These are phyloP conservation scores for Scalesia atractyloides DNA, from an alignment of 129 eudicot species.

Conservation along the genomic window DNA sequence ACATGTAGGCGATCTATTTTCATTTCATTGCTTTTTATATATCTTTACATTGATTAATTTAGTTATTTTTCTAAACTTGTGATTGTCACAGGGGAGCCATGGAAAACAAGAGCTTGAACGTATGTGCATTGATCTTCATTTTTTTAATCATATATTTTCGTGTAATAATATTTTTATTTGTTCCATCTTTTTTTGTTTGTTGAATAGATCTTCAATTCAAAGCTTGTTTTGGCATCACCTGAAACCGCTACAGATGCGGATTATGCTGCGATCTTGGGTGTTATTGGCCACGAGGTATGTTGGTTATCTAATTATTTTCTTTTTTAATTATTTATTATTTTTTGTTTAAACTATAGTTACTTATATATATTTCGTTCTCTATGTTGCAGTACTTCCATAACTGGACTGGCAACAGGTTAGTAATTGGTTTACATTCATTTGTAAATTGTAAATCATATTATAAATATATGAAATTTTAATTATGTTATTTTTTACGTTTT, in stretches of 20 bases:
- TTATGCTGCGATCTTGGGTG: constrained; percentile 97
- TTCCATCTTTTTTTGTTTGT: neutral
- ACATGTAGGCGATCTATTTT: constrained; percentile 48
- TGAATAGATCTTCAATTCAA: constrained; percentile 83
- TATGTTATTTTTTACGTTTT: neutral
- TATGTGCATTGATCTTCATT: constrained; percentile 31
- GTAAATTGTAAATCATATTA: neutral
- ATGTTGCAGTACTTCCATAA: constrained; percentile 87
- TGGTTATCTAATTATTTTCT: neutral
- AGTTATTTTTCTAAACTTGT: constrained; percentile 17
- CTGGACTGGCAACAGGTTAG: constrained; percentile 99
- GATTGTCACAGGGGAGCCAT: constrained; percentile 94
- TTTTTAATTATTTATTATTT: neutral
- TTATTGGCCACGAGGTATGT: constrained; percentile 94
- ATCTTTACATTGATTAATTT: neutral
- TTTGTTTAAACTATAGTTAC: neutral
- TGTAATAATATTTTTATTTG: neutral
- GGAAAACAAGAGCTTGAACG: constrained; percentile 98
- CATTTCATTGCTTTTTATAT: neutral
- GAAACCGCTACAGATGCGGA: constrained; percentile 96
- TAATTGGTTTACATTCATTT: constrained; percentile 44
- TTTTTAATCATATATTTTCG: neutral
- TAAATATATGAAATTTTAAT: neutral
- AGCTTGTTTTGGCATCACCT: constrained; percentile 95
- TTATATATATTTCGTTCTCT: constrained; percentile 17